Conservation (phyloP, 345 rosid species). For the Excoecaria agallocha region DNA sequence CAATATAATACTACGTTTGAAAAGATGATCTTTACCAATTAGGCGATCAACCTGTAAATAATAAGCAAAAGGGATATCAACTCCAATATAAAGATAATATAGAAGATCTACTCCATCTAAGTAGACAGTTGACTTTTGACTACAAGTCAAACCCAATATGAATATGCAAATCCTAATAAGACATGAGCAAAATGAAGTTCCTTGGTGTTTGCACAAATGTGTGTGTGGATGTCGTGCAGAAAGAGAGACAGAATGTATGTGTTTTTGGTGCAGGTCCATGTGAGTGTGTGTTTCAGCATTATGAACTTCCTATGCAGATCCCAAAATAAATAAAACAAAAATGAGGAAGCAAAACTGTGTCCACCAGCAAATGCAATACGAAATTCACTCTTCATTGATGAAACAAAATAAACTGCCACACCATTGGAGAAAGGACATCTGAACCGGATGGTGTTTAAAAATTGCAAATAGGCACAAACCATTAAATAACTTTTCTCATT, state of each 20-base stretch:
- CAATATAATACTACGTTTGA: conserved; percentile 77
- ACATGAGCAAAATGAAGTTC: neutral
- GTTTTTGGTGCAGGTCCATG: no score
- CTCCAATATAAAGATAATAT: neutral
- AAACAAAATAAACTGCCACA: neutral
- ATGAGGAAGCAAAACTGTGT: neutral
- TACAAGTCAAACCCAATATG: neutral
- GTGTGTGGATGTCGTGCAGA: neutral
- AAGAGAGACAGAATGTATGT: neutral
- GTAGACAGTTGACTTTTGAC: neutral
- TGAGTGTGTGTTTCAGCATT: neutral
- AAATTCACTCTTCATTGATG: no score
- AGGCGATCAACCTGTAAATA: conserved; percentile 60
- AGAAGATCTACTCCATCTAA: neutral
- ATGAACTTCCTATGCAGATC: neutral
- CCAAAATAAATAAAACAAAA: neutral
- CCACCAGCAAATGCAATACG: neutral
- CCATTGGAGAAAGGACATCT: neutral
- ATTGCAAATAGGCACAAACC: neutral
- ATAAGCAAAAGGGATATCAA: conserved; percentile 9
- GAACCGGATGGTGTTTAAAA: neutral
- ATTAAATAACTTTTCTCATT: neutral
- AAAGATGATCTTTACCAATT: conserved; percentile 72
- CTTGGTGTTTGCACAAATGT: neutral
- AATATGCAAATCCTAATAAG: neutral